These are phyloP conservation scores for Penicillium janthinellum DNA, from an alignment of 2,329 filamentous ascomycete genomes.

Conservation along the genomic window DNA sequence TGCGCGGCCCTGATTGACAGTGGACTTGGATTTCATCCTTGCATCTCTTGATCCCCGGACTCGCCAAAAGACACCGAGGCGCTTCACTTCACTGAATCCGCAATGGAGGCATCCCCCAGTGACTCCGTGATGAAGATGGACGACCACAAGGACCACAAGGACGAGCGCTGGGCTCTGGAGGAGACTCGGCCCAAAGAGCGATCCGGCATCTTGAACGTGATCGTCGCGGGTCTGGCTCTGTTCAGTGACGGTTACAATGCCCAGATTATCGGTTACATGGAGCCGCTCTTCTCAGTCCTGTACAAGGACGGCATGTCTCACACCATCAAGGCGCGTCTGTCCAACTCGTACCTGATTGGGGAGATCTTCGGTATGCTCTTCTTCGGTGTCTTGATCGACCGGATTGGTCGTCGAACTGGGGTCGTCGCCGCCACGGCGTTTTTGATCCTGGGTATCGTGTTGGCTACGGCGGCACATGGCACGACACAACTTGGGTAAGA, in stretches of 20 bases:
- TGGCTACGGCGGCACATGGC: constrained; percentile 52
- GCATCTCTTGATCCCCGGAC: not conserved
- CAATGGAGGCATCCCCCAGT: constrained; percentile 10
- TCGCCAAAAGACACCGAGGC: too few relatives aligned
- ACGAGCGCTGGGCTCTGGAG: constrained; percentile 14
- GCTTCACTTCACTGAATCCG: not conserved
- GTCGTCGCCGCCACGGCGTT: constrained; percentile 52
- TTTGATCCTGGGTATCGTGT: constrained; percentile 50
- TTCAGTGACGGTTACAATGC: constrained; percentile 46
- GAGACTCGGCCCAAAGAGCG: constrained; percentile 1
- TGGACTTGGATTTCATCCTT: not conserved
- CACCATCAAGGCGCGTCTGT: constrained; percentile 54
- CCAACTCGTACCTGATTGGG: constrained; percentile 59
- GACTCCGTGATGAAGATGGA: constrained; percentile 18
- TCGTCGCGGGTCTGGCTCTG: constrained; percentile 41
- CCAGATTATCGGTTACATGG: constrained; percentile 43
- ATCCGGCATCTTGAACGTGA: constrained; percentile 37
- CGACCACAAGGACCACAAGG: constrained; percentile 2
- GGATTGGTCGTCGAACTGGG: constrained; percentile 54
- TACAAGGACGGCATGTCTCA: constrained; percentile 35
- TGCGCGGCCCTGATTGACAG: too few relatives aligned
- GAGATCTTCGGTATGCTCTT: constrained; percentile 60
- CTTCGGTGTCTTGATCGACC: constrained; percentile 55
- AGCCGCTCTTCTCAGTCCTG: constrained; percentile 38
- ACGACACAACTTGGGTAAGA: constrained; percentile 35